Percentiles rank a stretch among this genome's conserved stretches.
Conservation (phyloP, 768 basidiomycete species). For the Termitomyces sp. region DNA sequence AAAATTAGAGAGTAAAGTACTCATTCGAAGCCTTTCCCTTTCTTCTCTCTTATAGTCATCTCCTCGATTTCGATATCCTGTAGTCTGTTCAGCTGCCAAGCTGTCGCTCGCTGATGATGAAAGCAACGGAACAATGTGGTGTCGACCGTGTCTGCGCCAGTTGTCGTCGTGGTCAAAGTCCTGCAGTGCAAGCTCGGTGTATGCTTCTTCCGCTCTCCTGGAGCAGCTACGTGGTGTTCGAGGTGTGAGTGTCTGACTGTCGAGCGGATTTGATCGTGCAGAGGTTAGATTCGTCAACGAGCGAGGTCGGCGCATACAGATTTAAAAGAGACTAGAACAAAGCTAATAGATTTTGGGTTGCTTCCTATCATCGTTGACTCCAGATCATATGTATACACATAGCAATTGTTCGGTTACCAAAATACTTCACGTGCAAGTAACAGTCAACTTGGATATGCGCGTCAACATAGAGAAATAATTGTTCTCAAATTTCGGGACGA, state of each 20-base stretch:
- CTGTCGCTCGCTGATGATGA: constrained; percentile 35
- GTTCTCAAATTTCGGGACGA: not conserved
- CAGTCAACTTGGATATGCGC: not conserved
- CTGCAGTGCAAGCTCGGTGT: constrained; percentile 42
- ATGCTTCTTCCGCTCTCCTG: constrained; percentile 49
- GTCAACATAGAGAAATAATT: not conserved
- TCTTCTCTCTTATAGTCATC: constrained; percentile 28
- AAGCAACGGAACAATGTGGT: constrained; percentile 43
- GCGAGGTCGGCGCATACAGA: constrained; percentile 32
- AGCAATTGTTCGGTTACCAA: not conserved
- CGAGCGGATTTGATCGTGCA: constrained; percentile 23
- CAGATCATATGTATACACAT: not conserved
- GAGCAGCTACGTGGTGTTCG: constrained; percentile 60
- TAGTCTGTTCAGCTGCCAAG: constrained; percentile 23
- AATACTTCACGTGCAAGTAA: not conserved
- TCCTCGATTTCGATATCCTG: constrained; percentile 33
- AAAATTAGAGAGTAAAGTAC: constrained; percentile 21
- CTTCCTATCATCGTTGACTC: not conserved
- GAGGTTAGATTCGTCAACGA: constrained; percentile 32
- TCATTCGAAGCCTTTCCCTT: constrained; percentile 14
- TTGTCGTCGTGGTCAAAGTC: constrained; percentile 29
- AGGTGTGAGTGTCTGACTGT: constrained; percentile 41
- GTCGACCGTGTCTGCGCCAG: constrained; percentile 28
- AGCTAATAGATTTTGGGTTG: not conserved
- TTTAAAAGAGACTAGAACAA: too few relatives aligned